Evolutionary conservation across 164 flowering plant genomes (phyloP).

Genomic region (Houttuynia cordata): DNA sequence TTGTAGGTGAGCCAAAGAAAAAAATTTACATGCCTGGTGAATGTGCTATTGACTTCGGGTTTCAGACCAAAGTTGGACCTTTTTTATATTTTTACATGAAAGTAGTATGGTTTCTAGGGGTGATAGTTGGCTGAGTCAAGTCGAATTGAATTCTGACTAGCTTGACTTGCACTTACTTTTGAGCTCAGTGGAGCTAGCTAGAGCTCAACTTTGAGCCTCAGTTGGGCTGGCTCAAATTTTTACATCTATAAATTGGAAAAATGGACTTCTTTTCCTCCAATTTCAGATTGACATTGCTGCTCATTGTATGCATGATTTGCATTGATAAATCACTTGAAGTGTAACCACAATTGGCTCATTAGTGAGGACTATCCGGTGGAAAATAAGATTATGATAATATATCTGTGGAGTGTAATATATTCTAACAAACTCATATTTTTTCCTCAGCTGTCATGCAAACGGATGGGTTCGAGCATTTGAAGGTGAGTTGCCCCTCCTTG

Average conservation of each 20-base stretch:
- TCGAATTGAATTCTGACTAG: no score
- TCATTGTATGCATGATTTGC: background rate
- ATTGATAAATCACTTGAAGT: no score
- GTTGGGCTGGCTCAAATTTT: background rate
- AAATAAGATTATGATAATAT: no score
- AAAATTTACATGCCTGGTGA: background rate
- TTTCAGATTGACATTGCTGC: background rate
- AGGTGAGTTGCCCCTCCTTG: constrained; percentile 61
- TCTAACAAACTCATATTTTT: background rate
- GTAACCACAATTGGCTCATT: no score
- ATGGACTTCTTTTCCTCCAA: background rate
- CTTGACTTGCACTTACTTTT: no score
- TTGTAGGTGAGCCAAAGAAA: background rate
- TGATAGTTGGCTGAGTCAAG: no score
- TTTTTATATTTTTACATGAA: background rate
- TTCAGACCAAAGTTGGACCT: background rate
- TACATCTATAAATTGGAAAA: background rate
- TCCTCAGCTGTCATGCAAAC: constrained; percentile 81
- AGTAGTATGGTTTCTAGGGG: background rate
- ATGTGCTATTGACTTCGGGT: background rate
- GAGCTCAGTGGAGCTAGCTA: no score
- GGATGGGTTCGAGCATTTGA: constrained; percentile 67
- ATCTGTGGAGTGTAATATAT: background rate
- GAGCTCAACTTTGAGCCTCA: no score
- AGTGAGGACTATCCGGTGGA: no score